phyloP scores from a whole-genome alignment of 2,329 filamentous ascomycete species.

The Fusarium protoensiforme region DNA sequence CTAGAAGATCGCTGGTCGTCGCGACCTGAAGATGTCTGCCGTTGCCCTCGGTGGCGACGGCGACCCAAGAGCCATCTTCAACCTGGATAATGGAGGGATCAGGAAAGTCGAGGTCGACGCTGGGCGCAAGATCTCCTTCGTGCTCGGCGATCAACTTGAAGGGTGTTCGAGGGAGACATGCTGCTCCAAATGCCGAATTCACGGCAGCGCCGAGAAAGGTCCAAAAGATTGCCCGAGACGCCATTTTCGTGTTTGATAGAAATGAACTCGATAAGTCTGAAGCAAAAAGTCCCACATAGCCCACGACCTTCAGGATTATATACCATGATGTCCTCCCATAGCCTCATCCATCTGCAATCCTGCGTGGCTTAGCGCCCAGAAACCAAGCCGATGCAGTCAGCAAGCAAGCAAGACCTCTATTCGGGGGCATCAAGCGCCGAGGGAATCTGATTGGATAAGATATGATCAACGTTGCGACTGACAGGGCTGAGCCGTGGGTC shows the following conservation, averaged over 20 bases:
- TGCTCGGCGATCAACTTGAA: conserved; percentile 10
- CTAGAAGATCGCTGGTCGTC: not conserved
- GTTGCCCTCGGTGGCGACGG: conserved; percentile 8
- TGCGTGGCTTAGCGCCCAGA: not conserved
- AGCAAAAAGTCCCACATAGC: not conserved
- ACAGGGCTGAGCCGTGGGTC: not conserved
- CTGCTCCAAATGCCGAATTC: not conserved
- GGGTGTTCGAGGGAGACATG: not conserved
- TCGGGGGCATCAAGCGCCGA: not conserved
- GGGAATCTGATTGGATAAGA: not conserved
- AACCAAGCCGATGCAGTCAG: not conserved
- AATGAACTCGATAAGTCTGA: not conserved
- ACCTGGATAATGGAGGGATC: conserved; percentile 12
- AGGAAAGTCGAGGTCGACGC: conserved; percentile 15
- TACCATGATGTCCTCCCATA: not conserved
- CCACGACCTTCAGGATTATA: not conserved
- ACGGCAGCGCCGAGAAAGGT: not conserved
- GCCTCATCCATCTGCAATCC: not conserved
- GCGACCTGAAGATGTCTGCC: conserved; percentile 8
- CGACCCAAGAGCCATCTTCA: conserved; percentile 17
- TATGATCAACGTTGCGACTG: not conserved
- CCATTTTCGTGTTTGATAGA: not conserved
- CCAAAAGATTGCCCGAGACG: not conserved
- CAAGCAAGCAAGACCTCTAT: not conserved
- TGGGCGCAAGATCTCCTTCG: not conserved